Evolutionary conservation across 2,329 filamentous ascomycete species (phyloP).

Genomic region (Ascochyta clinopodiicola): DNA sequence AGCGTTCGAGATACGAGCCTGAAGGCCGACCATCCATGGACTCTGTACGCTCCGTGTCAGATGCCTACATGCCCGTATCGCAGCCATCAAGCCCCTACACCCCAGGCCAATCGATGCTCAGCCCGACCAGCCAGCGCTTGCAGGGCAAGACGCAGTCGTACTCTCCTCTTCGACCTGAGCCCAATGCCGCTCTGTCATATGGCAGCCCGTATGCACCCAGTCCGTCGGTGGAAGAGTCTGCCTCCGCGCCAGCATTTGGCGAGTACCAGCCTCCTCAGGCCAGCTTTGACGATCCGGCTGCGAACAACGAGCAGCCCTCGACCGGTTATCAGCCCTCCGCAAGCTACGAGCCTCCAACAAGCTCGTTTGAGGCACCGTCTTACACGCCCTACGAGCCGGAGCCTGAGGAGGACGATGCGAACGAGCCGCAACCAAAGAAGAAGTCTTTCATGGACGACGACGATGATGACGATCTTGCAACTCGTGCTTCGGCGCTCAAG

Average conservation of each 20-base stretch:
- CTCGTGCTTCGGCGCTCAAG: conserved; percentile 59
- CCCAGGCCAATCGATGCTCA: conserved; percentile 40
- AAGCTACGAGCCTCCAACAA: conserved; percentile 45
- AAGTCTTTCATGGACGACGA: conserved; percentile 84
- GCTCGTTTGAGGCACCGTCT: conserved; percentile 36
- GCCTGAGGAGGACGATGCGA: conserved; percentile 55
- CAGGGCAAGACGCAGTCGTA: conserved; percentile 41
- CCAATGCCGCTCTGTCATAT: conserved; percentile 34
- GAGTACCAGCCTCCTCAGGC: conserved; percentile 35
- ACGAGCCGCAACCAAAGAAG: conserved; percentile 61
- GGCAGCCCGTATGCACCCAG: conserved; percentile 40
- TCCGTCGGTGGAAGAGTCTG: conserved; percentile 29
- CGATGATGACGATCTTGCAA: conserved; percentile 72
- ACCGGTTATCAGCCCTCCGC: conserved; percentile 32
- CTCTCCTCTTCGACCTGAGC: conserved; percentile 40
- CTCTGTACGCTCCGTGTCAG: conserved; percentile 41
- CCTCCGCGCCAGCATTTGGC: conserved; percentile 33
- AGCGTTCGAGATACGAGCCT: conserved; percentile 57
- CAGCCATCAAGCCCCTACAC: conserved; percentile 37
- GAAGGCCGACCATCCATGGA: conserved; percentile 48
- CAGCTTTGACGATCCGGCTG: conserved; percentile 30
- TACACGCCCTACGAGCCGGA: conserved; percentile 60
- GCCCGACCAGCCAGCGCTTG: conserved; percentile 32
- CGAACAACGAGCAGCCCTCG: conserved; percentile 19
- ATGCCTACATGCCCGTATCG: conserved; percentile 39